Base-by-base conservation (phyloP, 176 grass and related monocot genomes). In the Bothriochloa decipiens region DNA sequence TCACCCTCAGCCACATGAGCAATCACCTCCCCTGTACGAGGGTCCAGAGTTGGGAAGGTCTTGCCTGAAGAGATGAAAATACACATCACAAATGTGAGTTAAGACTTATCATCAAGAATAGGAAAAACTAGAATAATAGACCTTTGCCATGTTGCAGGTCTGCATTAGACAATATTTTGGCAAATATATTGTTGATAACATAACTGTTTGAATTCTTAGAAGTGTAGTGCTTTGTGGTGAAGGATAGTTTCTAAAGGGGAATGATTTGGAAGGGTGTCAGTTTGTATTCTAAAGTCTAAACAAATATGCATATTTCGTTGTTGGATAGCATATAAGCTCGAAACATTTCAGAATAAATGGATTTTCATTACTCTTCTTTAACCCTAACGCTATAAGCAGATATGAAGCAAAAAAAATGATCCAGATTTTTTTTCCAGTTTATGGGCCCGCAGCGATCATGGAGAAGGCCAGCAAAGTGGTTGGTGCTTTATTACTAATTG, bases 1-100 rank as follows among this genome's bases (percentile, higher is more conserved):
- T 95, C 95, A 22, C 95, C 95, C 84, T 97, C 95, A 7, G 95
- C 43, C 78, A 97, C 86, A 64, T 86, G 85, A 20, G 95, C 88
- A 65, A 97, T 97, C 79, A 93, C 84, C 66, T 97, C 88, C 9
- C 92, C 95, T 0, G 92, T 93, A 46, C 95, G 89, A 73, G 95
- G 90, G 67, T 97, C 92, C 33, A 92, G 68, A 26, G 92, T 97
- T 6, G 95, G 87, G 14, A 97, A 97, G 1, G 92, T 97, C 42
- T 86, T 97, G 18, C 95, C 95, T 97, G 62, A 75, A 33, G 23
- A 74, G 36, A 57, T 17, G 9, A 22, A 81, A 57, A 41, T 36
- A 55, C 45, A 78, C 45, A 75, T 70, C 43, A 37, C 46, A 23
- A 60, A 17, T 74, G 27, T 35, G n/a, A 60, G 27, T 42, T 46